Conservation (phyloP, 164 flowering plant species). For the Berberis thunbergii region DNA sequence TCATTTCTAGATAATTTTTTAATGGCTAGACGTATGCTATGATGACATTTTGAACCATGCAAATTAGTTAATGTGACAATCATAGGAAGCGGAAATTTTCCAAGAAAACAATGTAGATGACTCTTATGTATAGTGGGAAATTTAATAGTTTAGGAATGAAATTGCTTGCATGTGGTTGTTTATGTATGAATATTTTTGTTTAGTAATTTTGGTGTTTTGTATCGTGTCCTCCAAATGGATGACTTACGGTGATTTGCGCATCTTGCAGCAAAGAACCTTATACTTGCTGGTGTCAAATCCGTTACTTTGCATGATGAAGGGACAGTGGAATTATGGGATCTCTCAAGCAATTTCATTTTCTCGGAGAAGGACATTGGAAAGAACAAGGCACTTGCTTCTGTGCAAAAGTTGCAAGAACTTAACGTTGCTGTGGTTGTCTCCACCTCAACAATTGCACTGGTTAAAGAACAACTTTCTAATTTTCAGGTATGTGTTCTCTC, state of each 20-base stretch:
- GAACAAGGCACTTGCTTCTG: conserved; percentile 70
- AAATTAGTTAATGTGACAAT: no score
- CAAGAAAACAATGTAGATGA: no score
- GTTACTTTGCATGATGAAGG: conserved; percentile 86
- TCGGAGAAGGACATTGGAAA: conserved; percentile 70
- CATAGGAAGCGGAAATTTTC: no score
- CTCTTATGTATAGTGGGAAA: no score
- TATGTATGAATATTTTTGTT: no score
- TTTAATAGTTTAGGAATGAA: no score
- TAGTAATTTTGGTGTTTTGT: neutral
- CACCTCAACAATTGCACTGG: conserved; percentile 40
- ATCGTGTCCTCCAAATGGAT: neutral
- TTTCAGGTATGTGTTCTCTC: conserved; percentile 45
- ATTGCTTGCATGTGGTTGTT: no score
- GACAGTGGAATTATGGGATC: conserved; percentile 70
- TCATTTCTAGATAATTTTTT: no score
- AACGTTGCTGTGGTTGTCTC: conserved; percentile 62
- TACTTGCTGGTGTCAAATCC: conserved; percentile 90
- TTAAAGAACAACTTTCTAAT: conserved; percentile 55
- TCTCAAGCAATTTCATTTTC: conserved; percentile 72
- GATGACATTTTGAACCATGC: no score
- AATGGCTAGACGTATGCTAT: no score
- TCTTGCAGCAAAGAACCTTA: conserved; percentile 72
- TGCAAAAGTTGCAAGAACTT: conserved; percentile 77
- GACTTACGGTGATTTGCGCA: no score